Conservation (phyloP, 495 filamentous ascomycete genomes). For the Neurospora sp. region DNA sequence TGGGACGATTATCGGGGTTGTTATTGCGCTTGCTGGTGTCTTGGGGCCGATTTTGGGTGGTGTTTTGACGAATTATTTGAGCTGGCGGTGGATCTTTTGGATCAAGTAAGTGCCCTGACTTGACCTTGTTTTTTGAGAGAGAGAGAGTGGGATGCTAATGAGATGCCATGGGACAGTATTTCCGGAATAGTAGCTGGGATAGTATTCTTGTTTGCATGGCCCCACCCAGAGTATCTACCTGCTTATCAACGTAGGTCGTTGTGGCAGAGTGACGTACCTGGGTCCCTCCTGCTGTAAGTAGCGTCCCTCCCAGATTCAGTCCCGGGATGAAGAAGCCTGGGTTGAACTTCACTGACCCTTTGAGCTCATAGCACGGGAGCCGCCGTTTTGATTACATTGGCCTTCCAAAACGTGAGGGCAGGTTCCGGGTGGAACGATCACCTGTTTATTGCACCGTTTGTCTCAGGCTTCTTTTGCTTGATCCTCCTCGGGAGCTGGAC, state of each 20-base stretch:
- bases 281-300: constrained; percentile 38
- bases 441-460: constrained; percentile 35
- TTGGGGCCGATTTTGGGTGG: constrained; percentile 57
- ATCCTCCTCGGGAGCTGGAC: constrained; percentile 32
- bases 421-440: constrained; percentile 28
- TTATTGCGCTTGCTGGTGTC: constrained; percentile 23
- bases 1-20: constrained; percentile 19
- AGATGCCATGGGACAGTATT: constrained; percentile 28
- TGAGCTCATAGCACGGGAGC: constrained; percentile 30
- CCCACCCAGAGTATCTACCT: constrained; percentile 24
- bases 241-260: constrained; percentile 24
- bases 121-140: background rate
- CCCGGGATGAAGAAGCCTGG: background rate
- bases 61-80: constrained; percentile 45
- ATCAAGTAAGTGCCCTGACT: constrained; percentile 39
- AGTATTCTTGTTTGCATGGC: constrained; percentile 39
- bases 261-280: constrained; percentile 43
- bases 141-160: constrained; percentile 6
- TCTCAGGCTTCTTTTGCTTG: constrained; percentile 30
- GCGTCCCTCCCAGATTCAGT: background rate
- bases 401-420: constrained; percentile 45
- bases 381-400: constrained; percentile 46
- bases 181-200: constrained; percentile 34
- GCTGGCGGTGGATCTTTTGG: constrained; percentile 63
- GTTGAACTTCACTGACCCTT: background rate